phyloP scores from a whole-genome alignment of 345 rosid species.

The Boechera stricta region DNA sequence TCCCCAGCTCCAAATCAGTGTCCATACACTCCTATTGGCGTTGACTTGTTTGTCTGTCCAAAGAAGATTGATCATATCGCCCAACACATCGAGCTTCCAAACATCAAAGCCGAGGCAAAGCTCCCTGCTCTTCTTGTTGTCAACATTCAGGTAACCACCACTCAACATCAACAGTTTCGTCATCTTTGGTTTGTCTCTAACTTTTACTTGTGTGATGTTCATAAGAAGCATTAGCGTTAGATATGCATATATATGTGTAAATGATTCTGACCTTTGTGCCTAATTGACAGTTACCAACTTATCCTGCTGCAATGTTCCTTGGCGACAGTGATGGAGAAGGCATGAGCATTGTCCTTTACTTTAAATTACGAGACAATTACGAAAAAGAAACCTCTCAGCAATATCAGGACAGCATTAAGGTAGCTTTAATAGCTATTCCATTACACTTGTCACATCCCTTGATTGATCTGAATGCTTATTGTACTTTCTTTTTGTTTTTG shows the following conservation, averaged over 20 bases:
- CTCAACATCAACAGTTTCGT: constrained; percentile 15
- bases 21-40: constrained; percentile 78
- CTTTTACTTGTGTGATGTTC: neutral
- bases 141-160: constrained; percentile 78
- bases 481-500: neutral
- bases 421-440: constrained; percentile 36
- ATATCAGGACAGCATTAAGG: constrained; percentile 75
- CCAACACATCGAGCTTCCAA: constrained; percentile 87
- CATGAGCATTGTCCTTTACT: constrained; percentile 88
- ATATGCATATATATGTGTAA: neutral
- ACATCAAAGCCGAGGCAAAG: constrained; percentile 62
- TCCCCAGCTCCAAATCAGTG: constrained; percentile 64
- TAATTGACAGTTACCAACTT: constrained; percentile 77
- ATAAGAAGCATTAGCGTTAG: constrained; percentile 5
- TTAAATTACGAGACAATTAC: constrained; percentile 66
- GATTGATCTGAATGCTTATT: constrained; percentile 9
- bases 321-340: constrained; percentile 95
- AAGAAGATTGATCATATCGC: constrained; percentile 91
- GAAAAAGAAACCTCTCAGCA: constrained; percentile 69
- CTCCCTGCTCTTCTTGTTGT: constrained; percentile 83
- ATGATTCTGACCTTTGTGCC: constrained; percentile 2
- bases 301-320: constrained; percentile 89
- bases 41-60: constrained; percentile 76
- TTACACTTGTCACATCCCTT: neutral
- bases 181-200: neutral